Percentiles rank a stretch among this genome's conserved stretches.
These are phyloP conservation scores for Prasinococcaceae sp. DNA, from an alignment of 139 green algal species.

Conservation along the genomic window DNA sequence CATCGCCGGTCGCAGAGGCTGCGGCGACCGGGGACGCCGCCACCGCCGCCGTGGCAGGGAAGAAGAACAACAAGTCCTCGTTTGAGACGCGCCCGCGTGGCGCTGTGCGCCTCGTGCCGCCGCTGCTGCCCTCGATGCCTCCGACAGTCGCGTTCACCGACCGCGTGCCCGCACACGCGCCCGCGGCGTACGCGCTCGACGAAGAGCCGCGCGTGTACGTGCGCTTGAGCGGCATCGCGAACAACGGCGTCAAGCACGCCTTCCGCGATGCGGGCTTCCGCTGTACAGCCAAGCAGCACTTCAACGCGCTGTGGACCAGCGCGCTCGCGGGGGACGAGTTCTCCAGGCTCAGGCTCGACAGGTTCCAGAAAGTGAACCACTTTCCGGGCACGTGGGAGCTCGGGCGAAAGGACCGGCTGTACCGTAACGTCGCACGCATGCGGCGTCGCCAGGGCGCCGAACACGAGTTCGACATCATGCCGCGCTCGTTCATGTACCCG, in stretches of 20 bases:
- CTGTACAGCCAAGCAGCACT: slow-evolving; percentile 22
- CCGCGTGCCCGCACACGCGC: no score
- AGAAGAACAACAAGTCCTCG: no score
- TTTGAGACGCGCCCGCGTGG: no score
- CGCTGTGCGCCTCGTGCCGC: no score
- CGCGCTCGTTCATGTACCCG: slow-evolving; percentile 42
- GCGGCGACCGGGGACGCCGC: no score
- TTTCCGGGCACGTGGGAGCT: slow-evolving; percentile 59
- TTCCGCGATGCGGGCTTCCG: slow-evolving; percentile 31
- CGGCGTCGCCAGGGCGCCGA: slow-evolving; percentile 5
- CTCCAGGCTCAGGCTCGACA: slow-evolving; percentile 18
- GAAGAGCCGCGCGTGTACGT: no score
- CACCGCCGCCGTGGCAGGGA: no score
- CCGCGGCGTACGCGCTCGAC: no score
- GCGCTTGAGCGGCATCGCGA: slow-evolving; percentile 33
- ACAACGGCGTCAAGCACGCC: slow-evolving; percentile 33
- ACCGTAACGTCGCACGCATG: slow-evolving; percentile 18
- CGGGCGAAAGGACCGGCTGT: slow-evolving; percentile 44
- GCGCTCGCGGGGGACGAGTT: slow-evolving; percentile 23
- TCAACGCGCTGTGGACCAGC: slow-evolving; percentile 36
- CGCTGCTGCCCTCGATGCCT: no score
- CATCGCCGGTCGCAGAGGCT: no score
- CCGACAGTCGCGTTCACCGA: no score
- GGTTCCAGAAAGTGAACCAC: slow-evolving; percentile 47
- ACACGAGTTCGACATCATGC: slow-evolving; percentile 39